Conservation (phyloP, 2,329 filamentous ascomycete species). For the Aspergillus clavatus region DNA sequence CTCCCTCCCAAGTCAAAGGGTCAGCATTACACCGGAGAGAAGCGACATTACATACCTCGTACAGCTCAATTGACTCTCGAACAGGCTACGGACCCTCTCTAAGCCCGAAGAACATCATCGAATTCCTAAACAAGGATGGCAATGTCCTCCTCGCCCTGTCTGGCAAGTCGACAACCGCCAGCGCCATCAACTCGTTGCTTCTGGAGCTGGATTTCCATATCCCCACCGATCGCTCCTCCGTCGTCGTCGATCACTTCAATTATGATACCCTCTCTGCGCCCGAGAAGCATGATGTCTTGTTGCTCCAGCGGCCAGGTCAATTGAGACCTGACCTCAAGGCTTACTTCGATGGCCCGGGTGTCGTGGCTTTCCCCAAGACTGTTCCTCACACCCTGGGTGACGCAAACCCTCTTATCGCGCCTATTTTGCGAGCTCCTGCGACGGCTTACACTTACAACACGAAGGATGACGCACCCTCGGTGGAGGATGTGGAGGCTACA, state of each 20-base stretch:
- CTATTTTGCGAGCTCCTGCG: conserved; percentile 73
- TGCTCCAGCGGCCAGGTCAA: conserved; percentile 64
- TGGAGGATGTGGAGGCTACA: conserved; percentile 80
- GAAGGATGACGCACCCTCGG: conserved; percentile 68
- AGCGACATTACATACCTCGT: background rate
- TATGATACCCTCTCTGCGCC: conserved; percentile 72
- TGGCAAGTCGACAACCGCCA: conserved; percentile 63
- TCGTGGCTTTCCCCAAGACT: conserved; percentile 76
- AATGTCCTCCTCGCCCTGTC: conserved; percentile 87
- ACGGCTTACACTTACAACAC: conserved; percentile 93
- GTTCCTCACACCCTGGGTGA: conserved; percentile 78
- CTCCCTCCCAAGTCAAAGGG: conserved; percentile 89
- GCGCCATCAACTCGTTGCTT: conserved; percentile 70
- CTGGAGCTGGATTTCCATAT: conserved; percentile 84
- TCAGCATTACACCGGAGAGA: conserved; percentile 31
- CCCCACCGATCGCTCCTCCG: conserved; percentile 75
- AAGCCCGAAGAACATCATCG: conserved; percentile 77
- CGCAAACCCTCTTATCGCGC: conserved; percentile 67
- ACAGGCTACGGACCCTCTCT: conserved; percentile 80
- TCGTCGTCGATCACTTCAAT: conserved; percentile 94
- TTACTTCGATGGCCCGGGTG: conserved; percentile 66
- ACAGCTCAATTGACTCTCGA: conserved; percentile 22
- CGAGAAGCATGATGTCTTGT: conserved; percentile 83
- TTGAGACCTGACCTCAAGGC: conserved; percentile 66
- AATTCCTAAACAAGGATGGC: conserved; percentile 87